Evolutionary conservation across 2,329 filamentous ascomycete genomes (phyloP).

Genomic region (Trichoderma sp.): DNA sequence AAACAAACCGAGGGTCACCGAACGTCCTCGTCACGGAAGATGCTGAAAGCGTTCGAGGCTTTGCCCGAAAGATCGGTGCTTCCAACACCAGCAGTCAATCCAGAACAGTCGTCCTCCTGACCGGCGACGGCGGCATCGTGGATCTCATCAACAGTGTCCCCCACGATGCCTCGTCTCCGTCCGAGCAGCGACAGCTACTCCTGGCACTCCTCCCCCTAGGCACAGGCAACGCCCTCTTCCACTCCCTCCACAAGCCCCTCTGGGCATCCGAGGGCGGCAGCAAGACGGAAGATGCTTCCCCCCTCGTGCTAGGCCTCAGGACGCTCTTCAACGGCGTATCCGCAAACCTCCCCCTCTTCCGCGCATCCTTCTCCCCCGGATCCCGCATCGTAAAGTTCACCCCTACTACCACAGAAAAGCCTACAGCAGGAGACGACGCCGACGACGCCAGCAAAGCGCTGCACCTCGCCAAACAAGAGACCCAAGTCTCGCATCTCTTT

Average conservation of each 20-base stretch:
- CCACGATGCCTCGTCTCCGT: conserved; percentile 1
- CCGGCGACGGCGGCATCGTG: conserved; percentile 83
- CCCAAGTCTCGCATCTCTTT: conserved; percentile 52
- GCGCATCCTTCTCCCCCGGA: conserved; percentile 61
- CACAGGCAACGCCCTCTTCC: conserved; percentile 66
- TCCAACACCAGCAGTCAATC: conserved; percentile 32
- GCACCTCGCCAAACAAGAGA: conserved; percentile 36
- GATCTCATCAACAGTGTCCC: conserved; percentile 73
- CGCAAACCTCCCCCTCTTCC: conserved; percentile 62
- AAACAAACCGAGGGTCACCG: neutral
- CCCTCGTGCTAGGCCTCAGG: conserved; percentile 54
- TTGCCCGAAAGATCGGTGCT: conserved; percentile 50
- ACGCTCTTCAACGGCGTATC: conserved; percentile 62
- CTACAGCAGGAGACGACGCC: neutral
- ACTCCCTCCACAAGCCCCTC: conserved; percentile 62
- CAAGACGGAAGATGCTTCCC: conserved; percentile 34
- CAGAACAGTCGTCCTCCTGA: conserved; percentile 72
- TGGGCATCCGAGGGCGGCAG: conserved; percentile 42
- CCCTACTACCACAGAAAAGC: conserved; percentile 6
- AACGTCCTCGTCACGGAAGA: conserved; percentile 64
- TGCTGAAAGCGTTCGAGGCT: conserved; percentile 63
- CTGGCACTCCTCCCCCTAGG: conserved; percentile 62
- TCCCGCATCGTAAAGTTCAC: conserved; percentile 50
- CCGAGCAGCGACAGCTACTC: conserved; percentile 41
- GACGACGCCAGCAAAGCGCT: neutral